Percentiles rank a stretch among this genome's conserved stretches.
phyloP scores from a whole-genome alignment of 169 alveolate genomes.

The Plasmodium berghei region DNA sequence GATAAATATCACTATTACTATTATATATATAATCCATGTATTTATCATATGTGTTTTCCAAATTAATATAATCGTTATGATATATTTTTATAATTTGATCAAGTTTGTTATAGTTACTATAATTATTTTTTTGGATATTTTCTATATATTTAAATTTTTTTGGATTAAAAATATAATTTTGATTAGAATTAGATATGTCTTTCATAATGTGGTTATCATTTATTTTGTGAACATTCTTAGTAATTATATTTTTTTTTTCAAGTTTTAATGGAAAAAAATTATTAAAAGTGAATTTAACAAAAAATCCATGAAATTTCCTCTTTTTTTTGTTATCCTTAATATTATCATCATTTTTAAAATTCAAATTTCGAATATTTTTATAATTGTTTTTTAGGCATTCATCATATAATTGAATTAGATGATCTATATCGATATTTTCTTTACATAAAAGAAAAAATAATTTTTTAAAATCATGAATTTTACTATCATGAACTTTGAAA shows the following conservation, averaged over 20 bases:
- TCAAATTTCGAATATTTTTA: slow-evolving; percentile 13
- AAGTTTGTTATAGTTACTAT: not conserved
- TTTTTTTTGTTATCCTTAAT: slow-evolving; percentile 1
- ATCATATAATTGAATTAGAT: slow-evolving; percentile 35
- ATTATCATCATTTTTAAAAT: slow-evolving; percentile 1
- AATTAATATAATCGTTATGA: not conserved
- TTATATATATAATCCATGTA: slow-evolving; percentile 62
- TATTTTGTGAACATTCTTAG: not conserved
- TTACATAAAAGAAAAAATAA: slow-evolving; percentile 50
- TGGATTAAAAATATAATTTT: not conserved
- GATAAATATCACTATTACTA: slow-evolving; percentile 25
- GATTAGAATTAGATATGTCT: not conserved
- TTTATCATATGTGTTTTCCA: slow-evolving; percentile 15
- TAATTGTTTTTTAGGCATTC: slow-evolving; percentile 17
- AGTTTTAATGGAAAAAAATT: slow-evolving; percentile 40
- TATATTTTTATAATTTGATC: not conserved
- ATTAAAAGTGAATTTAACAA: slow-evolving; percentile 59
- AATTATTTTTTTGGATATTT: no score
- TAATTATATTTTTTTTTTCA: slow-evolving; percentile 10
- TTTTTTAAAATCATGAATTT: slow-evolving; percentile 43
- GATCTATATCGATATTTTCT: slow-evolving; percentile 10
- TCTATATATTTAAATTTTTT: not conserved
- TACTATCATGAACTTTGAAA: slow-evolving; percentile 15
- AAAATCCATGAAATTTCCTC: slow-evolving; percentile 52
- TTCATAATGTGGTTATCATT: no score